Conservation (phyloP, 345 rosid genomes). For the Diplotaxis tenuifolia region DNA sequence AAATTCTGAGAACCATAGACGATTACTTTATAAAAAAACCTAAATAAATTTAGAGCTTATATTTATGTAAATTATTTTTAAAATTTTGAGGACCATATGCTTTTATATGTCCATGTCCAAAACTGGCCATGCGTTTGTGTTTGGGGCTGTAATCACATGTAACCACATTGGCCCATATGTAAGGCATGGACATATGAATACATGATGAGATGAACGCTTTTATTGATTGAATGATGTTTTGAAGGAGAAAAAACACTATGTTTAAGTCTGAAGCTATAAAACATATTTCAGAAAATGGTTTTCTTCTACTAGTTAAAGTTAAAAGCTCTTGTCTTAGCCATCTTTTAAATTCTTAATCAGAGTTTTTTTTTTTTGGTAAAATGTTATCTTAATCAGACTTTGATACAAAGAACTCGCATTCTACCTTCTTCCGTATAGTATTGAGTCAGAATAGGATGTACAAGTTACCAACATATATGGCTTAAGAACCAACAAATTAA, state of each 20-base stretch:
- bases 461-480: conserved; percentile 6
- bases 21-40: too few relatives aligned
- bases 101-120: neutral
- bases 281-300: neutral
- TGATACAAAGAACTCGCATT: neutral
- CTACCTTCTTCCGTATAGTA: neutral
- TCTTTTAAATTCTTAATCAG: neutral
- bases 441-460: neutral
- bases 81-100: neutral
- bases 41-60: too few relatives aligned
- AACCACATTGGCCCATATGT: neutral
- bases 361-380: too few relatives aligned
- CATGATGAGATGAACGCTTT: neutral
- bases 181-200: neutral
- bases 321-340: neutral
- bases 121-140: neutral
- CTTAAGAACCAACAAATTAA: neutral
- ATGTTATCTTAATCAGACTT: neutral
- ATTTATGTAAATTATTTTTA: neutral
- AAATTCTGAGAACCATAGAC: too few relatives aligned
- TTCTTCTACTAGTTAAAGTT: neutral
- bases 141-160: neutral
- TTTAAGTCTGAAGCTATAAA: neutral
- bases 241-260: neutral
- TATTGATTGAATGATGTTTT: neutral